These are phyloP conservation scores for Aspergillus biplanus DNA, from an alignment of 495 filamentous ascomycete species.

Conservation along the genomic window DNA sequence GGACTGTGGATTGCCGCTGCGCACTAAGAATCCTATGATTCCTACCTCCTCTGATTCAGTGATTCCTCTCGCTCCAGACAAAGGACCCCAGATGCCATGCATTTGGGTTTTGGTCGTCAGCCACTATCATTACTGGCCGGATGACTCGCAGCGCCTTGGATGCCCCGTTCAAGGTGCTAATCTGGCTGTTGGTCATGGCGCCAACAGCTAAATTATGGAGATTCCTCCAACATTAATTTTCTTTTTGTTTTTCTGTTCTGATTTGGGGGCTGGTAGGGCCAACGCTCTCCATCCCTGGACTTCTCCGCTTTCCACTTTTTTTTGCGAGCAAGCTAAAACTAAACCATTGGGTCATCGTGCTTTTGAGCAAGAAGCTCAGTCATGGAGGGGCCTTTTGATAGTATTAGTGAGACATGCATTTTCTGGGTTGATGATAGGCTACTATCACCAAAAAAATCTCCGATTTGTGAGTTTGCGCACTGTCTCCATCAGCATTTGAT, in stretches of 20 bases:
- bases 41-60: not conserved
- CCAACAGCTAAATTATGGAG: not conserved
- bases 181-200: not conserved
- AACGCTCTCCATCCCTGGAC: not conserved
- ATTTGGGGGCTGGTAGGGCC: too few species aligned
- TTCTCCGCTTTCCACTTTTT: not conserved
- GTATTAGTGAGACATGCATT: conserved; percentile 23
- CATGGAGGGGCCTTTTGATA: conserved; percentile 8
- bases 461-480: conserved; percentile 19
- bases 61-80: not conserved
- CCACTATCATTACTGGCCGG: not conserved
- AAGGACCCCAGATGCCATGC: conserved; percentile 15
- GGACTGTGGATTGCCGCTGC: conserved; percentile 2
- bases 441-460: conserved; percentile 20
- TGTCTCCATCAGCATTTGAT: not conserved
- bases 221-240: too few species aligned
- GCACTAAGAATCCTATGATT: conserved; percentile 1
- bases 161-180: not conserved
- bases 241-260: too few species aligned
- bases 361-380: not conserved
- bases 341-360: not conserved
- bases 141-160: conserved; percentile 27
- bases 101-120: conserved; percentile 5
- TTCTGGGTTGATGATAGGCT: conserved; percentile 4
- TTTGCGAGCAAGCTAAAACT: not conserved